Conservation (phyloP, 257 asterid genomes). For the Buddleja alternifolia region DNA sequence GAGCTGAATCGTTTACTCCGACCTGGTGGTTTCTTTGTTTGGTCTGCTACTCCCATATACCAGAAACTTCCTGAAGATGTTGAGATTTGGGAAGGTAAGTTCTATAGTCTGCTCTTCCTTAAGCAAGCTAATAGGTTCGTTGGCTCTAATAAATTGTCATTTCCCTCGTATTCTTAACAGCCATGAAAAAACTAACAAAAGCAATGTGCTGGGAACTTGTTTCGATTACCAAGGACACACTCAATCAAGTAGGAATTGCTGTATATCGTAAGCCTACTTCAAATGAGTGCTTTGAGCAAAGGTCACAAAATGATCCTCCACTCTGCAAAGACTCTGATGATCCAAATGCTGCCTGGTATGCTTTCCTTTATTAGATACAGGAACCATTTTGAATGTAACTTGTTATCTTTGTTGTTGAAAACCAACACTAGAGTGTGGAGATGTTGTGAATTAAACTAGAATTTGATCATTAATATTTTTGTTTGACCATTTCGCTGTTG, state of each 20-base stretch:
- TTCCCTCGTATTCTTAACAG: slow-evolving; percentile 52
- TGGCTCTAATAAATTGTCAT: slow-evolving; percentile 16
- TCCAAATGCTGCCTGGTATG: slow-evolving; percentile 94
- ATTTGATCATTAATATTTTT: slow-evolving; percentile 19
- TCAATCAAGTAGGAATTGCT: slow-evolving; percentile 81
- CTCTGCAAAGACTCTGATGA: slow-evolving; percentile 83
- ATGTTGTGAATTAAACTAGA: not conserved
- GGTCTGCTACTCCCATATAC: slow-evolving; percentile 99
- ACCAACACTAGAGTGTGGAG: no score
- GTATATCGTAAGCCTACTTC: slow-evolving; percentile 76
- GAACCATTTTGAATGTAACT: no score
- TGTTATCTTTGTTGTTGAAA: not conserved
- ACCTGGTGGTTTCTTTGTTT: slow-evolving; percentile 96
- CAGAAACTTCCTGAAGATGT: slow-evolving; percentile 85
- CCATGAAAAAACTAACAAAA: slow-evolving; percentile 82
- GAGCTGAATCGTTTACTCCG: slow-evolving; percentile 94
- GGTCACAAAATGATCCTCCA: slow-evolving; percentile 81
- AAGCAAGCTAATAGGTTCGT: slow-evolving; percentile 2
- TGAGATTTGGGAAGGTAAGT: slow-evolving; percentile 87
- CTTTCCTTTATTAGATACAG: not conserved
- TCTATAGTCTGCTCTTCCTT: not conserved
- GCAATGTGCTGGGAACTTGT: slow-evolving; percentile 94
- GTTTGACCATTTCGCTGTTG: not conserved
- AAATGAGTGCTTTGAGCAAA: slow-evolving; percentile 88
- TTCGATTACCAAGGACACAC: slow-evolving; percentile 67